phyloP scores from a whole-genome alignment of 495 filamentous ascomycete species.

The Choiromyces venosus region DNA sequence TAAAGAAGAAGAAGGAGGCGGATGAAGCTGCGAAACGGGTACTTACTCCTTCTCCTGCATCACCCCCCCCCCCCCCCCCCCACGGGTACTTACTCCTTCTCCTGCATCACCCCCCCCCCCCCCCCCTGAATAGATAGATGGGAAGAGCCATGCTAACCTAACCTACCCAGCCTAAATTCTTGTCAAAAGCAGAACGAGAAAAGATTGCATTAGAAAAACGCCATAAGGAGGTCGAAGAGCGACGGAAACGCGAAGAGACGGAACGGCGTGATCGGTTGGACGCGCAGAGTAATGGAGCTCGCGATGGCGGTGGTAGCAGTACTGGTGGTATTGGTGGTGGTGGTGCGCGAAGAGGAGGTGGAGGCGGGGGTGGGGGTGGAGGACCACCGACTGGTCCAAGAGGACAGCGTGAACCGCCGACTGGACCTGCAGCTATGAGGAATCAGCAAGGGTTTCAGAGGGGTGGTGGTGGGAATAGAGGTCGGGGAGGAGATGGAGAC shows the following conservation, averaged over 20 bases:
- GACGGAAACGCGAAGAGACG: constrained; percentile 53
- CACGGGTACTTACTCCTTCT: constrained; percentile 21
- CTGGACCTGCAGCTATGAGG: constrained; percentile 41
- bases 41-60: constrained; percentile 35
- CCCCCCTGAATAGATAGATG: not conserved
- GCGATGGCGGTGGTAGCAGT: constrained; percentile 11
- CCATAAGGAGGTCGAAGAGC: constrained; percentile 73
- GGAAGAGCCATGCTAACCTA: not conserved
- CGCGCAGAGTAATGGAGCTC: constrained; percentile 13
- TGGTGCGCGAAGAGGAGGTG: constrained; percentile 1
- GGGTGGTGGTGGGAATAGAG: constrained; percentile 7
- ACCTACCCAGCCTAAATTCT: constrained; percentile 68
- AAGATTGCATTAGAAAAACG: constrained; percentile 78
- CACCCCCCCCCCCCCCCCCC: constrained; percentile 17
- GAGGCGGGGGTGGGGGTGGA: constrained; percentile 4
- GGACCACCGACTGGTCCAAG: constrained; percentile 35
- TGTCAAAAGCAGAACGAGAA: constrained; percentile 85
- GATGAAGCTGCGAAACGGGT: constrained; percentile 73
- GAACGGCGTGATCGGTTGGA: constrained; percentile 43
- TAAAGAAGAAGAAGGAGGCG: constrained; percentile 70
- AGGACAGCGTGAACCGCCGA: constrained; percentile 36
- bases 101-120: not conserved
- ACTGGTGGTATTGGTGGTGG: not conserved
- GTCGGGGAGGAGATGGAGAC: constrained; percentile 12
- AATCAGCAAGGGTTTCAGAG: constrained; percentile 9